Conservation (phyloP, 768 basidiomycete species). For the Glaciozyma martinii region DNA sequence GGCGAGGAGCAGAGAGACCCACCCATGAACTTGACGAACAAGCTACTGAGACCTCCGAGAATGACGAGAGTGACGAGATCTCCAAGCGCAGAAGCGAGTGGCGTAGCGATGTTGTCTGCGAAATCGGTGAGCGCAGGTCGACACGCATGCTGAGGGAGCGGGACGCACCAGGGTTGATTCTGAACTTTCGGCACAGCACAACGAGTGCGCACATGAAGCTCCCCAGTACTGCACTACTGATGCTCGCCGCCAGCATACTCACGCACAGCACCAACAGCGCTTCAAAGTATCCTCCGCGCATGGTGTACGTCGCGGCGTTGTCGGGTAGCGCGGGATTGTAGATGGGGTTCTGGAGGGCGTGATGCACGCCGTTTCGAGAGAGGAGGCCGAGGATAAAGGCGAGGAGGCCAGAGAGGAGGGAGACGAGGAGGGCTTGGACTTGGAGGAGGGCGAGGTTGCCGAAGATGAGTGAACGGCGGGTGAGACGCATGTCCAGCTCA, state of each 20-base stretch:
- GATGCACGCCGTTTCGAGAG: conserved; percentile 28
- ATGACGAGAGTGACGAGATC: conserved; percentile 84
- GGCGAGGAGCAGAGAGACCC: not conserved
- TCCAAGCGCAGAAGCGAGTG: conserved; percentile 83
- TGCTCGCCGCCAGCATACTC: conserved; percentile 50
- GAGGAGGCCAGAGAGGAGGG: conserved; percentile 71
- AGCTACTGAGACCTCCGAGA: conserved; percentile 47
- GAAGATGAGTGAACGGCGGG: conserved; percentile 57
- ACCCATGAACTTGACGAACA: conserved; percentile 32
- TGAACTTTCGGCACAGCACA: conserved; percentile 62
- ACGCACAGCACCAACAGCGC: conserved; percentile 43
- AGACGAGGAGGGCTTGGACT: conserved; percentile 84
- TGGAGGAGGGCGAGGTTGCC: conserved; percentile 83
- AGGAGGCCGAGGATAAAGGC: conserved; percentile 60
- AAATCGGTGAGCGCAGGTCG: not conserved
- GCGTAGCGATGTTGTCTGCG: conserved; percentile 88
- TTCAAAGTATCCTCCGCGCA: conserved; percentile 40
- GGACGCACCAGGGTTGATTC: conserved; percentile 69
- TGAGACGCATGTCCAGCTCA: conserved; percentile 63
- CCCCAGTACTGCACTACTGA: conserved; percentile 67
- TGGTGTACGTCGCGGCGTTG: conserved; percentile 23
- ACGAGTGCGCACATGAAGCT: conserved; percentile 86
- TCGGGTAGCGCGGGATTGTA: conserved; percentile 1
- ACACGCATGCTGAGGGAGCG: not conserved
- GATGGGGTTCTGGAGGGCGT: conserved; percentile 22